Evolutionary conservation across 805 yeast genomes (phyloP), one percentile per base, ranked within the genome.

Genomic region (Candida palmyrensis): DNA sequence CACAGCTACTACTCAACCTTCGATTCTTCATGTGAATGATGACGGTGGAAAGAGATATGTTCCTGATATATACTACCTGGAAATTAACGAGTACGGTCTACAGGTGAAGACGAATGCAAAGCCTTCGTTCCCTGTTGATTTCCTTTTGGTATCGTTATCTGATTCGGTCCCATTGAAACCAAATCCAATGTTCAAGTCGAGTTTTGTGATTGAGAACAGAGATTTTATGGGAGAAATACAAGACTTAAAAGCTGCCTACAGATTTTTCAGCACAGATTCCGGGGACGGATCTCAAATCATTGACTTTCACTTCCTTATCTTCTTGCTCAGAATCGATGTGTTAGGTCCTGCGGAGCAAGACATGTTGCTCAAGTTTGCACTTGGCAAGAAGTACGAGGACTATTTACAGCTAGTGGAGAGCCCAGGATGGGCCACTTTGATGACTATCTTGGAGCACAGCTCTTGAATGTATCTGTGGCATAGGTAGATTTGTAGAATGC

Each of bases 61-160:
- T 11, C 99, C 99, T 0, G 99, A 92, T 41, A 82, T 92, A 17
- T 84, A 85, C 49, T 92, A 82, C 66, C 77, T 79, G 57, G 79
- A 76, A 53, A 72, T 76, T 39, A 92, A 92, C 53, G 97, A 92
- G 59, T 92, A 92, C 59, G 85, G 85, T 3, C 63, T 87, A 19
- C 78, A 86, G 23, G 94, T 92, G n/a, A 87, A 87, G 48, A 75
- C 78, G 26, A 82, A 85, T 51, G 95, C 96, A 1, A 82, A 82
- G 48, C 96, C 96, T 1, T 83, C 92, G 16, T 85, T 88, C 54
- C 97, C 97, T 2, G 88, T 83, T n/a, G 96, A 88, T 40, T 88
- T 84, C 52, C 57, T 88, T 39, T 59, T 92, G 33, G 95, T 90
- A 1, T 80, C 96, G 2, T 61, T 90, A 41, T 81, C 94, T 4